Base-by-base conservation (phyloP, 371 early-diverging fungal species). In the Haplosporangium sp. region DNA sequence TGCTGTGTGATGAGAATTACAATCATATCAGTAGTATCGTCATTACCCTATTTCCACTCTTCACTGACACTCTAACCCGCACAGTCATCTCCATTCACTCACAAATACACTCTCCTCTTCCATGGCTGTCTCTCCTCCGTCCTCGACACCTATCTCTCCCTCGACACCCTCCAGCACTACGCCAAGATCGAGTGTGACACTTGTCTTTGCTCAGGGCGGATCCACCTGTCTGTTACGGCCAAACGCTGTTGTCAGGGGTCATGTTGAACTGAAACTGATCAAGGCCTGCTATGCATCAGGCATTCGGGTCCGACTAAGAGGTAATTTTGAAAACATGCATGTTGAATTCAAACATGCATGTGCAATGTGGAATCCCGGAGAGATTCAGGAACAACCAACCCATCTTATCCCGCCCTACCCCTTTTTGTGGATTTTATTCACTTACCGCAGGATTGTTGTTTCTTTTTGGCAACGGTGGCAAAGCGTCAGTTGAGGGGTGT, bases 221-320 rank as follows among this genome's bases (percentile, higher is more conserved):
- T 36, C 89, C 83, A 92, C 93, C 87, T 41, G 93, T 91, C 59
- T 94, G 89, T 70, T 94, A 87, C 57, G 88, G 81, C 71, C 93
- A 87, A 54, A 90, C 74, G 42, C 79, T 66, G 45, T 80, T 52
- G 68, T 84, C 59, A 45, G 81, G 47, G 53, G 77, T 62, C 55
- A 68, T 64, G 51, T 75, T 67, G 65, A 73, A 53, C 47, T 81
- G 64, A 43, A 71, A 52, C 47, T 83, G 74, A 69, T 81, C 81
- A 79, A 73, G 23, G 59, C 80, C 1, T 79, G 80, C 56, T 69
- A 79, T 55, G 56, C 80, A 12, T 21, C 69, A 0, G 80, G 80
- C 62, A 73, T 79, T 61, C 73, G 80, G 10, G 63, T 79, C 20
- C 54, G 45, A 58, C 48, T 79, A 20, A 63, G 55, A 69, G 80